Evolutionary conservation across 768 basidiomycete genomes (phyloP).

Genomic region (Russula dissimulans): DNA sequence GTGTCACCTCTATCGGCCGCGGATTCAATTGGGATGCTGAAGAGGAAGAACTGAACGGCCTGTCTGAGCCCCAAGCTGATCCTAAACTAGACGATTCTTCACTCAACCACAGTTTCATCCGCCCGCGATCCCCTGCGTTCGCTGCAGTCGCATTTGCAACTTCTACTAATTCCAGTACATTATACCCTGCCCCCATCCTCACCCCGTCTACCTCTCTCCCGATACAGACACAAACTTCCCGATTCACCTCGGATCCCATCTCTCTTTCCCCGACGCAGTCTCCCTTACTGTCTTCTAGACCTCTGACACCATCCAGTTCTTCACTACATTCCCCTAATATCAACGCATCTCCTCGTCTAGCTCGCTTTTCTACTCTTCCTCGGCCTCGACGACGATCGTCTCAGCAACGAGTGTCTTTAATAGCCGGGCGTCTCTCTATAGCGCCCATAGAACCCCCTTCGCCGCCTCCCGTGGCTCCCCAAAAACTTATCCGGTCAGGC

Average conservation of each 20-base stretch:
- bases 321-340: slow-evolving; percentile 24
- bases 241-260: slow-evolving; percentile 24
- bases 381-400: slow-evolving; percentile 71
- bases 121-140: slow-evolving; percentile 17
- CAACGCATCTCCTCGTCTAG: slow-evolving; percentile 29
- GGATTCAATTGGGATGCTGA: slow-evolving; percentile 62
- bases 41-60: slow-evolving; percentile 25
- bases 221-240: slow-evolving; percentile 9
- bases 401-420: slow-evolving; percentile 75
- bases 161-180: slow-evolving; percentile 21
- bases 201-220: slow-evolving; percentile 14
- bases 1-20: slow-evolving; percentile 74
- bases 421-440: slow-evolving; percentile 74
- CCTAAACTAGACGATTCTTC: slow-evolving; percentile 8
- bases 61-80: slow-evolving; percentile 6
- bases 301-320: slow-evolving; percentile 20
- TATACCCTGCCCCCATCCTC: slow-evolving; percentile 21
- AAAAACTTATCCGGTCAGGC: slow-evolving; percentile 52
- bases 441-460: slow-evolving; percentile 68
- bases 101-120: background rate
- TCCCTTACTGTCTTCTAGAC: slow-evolving; percentile 23
- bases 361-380: slow-evolving; percentile 42
- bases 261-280: slow-evolving; percentile 24
- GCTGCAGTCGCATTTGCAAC: slow-evolving; percentile 1
- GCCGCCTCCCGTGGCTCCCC: slow-evolving; percentile 49